Evolutionary conservation across 129 eudicot species (phyloP), one percentile per base, ranked within the genome.

Genomic region (Centrapalus pauciflorus): DNA sequence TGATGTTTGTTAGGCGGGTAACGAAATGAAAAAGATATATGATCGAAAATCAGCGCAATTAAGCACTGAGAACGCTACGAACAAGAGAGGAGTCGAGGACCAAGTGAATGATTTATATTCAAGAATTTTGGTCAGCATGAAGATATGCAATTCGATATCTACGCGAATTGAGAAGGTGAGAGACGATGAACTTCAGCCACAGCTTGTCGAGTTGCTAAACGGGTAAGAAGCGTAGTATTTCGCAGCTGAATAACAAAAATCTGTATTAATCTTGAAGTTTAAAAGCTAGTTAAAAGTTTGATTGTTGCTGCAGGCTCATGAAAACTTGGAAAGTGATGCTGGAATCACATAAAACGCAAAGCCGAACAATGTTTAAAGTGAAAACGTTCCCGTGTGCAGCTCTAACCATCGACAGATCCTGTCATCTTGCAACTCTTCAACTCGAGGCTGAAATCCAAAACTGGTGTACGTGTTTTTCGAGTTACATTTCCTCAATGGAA

Each of bases 381-480:
- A 77, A 71, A 79, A 28, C 79, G 7, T 81, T 76, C 72, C 52
- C 81, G 1, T 41, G 75, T 50, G 56, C 38, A 16, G 49, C 63
- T 35, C 73, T 78, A 37, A 55, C 81, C 56, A 76, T 62, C 23
- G 79, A 78, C 38, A 40, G 41, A 37, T 80, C 86, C 3, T 77
- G 76, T 12, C 77, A 81, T 33, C 81, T 77, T 21, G 86, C 86
- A 28, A 84, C 84, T 55, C 86, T 84, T 27, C 90, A 84, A 41
- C 86, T 84, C 28, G 86, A 77, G 66, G 86, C 86, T 0, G 90
- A 76, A 75, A 70, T 85, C 59, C 84, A 81, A 62, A 82, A 78
- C 50, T 85, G 87, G 91, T 72, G 58, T 1, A 61, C 63, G 11
- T 72, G 80, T 33, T 85, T 81, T 55, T 70, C 80, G 0, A 55